Base-by-base conservation (phyloP, 352 stramenopile species). In the Ophiocytium majus region DNA sequence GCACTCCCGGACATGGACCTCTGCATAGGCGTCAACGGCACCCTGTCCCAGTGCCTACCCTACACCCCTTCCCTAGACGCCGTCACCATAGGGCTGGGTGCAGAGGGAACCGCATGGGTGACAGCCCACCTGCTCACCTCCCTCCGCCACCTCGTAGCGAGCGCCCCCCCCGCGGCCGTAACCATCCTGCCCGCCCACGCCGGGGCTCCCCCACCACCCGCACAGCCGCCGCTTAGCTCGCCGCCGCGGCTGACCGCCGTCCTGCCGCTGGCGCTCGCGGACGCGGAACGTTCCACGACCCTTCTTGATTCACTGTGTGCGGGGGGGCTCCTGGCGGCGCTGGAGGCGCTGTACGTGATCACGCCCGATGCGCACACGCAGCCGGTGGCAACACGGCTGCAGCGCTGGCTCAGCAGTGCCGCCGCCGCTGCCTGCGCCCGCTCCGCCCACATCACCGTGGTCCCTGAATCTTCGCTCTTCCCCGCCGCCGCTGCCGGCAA, bases 261-360 rank as follows among this genome's bases (percentile, higher is more conserved):
- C n/a, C 80, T 87, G 10, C 50, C 63, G 10, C 23, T 87, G 0
- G 82, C 83, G 0, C 83, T 87, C 31, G 63, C 78, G 10, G 83
- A 87, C 36, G 66, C 71, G 28, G 19, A 66, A 10, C 79, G 80
- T 50, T 63, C 83, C 10, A 64, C 36, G 9, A 64, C 81, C 0
- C 66, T 87, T 9, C 74, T 87, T 31, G 10, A 57, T 33, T 76
- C 83, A 23, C 63, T 87, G 28, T 64, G 43, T 17, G 79, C 79
- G 10, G 71, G 80, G 9, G 83, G 83, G 10, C 64, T 75, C 10
- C 76, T 87, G 63, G 5, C 1, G 63, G 63, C 63, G 63, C 63
- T 75, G 63, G 19, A 34, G 63, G 63, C 63, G 63, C 63, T 75
- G 63, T 33, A 34, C 19, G 23, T 75, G 9, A 33, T 75, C 63